These are phyloP conservation scores for Linderniella brevidens DNA, from an alignment of 257 asterid species.

Conservation along the genomic window DNA sequence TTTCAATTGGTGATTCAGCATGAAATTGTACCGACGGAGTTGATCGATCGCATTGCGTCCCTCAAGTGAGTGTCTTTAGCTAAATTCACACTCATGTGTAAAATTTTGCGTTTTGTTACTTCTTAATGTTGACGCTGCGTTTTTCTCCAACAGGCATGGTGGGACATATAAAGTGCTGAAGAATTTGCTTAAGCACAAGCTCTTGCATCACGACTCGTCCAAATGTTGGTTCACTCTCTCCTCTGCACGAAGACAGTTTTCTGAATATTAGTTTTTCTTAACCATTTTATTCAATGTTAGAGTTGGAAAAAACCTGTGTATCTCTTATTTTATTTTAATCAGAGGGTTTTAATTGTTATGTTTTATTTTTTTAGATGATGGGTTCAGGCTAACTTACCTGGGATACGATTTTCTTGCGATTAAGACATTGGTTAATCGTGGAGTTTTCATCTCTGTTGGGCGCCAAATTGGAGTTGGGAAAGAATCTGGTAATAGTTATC, in stretches of 20 bases:
- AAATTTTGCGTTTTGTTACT: background rate
- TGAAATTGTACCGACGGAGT: conserved; percentile 80
- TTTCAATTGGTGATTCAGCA: conserved; percentile 25
- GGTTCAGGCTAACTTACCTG: conserved; percentile 86
- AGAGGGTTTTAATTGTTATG: conserved; percentile 7
- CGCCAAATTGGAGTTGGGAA: conserved; percentile 95
- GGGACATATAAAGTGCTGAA: conserved; percentile 92
- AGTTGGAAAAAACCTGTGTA: no score
- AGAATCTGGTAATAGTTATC: conserved; percentile 61
- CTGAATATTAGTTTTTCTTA: background rate
- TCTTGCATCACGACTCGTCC: conserved; percentile 85
- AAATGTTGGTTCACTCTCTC: conserved; percentile 41
- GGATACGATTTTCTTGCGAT: conserved; percentile 98
- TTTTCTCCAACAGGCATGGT: conserved; percentile 51
- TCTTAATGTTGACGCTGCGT: background rate
- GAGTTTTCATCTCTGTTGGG: conserved; percentile 79
- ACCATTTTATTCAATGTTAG: conserved; percentile 1
- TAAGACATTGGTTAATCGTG: conserved; percentile 87
- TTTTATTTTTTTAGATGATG: conserved; percentile 52
- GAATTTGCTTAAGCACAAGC: conserved; percentile 93
- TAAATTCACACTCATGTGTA: background rate
- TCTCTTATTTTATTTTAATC: background rate
- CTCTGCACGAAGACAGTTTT: background rate
- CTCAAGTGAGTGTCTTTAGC: conserved; percentile 39
- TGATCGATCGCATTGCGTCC: conserved; percentile 63